Evolutionary conservation across 352 stramenopile species (phyloP), one percentile per base, ranked within the genome.

Genomic region (Globisporangium sylvaticum): DNA sequence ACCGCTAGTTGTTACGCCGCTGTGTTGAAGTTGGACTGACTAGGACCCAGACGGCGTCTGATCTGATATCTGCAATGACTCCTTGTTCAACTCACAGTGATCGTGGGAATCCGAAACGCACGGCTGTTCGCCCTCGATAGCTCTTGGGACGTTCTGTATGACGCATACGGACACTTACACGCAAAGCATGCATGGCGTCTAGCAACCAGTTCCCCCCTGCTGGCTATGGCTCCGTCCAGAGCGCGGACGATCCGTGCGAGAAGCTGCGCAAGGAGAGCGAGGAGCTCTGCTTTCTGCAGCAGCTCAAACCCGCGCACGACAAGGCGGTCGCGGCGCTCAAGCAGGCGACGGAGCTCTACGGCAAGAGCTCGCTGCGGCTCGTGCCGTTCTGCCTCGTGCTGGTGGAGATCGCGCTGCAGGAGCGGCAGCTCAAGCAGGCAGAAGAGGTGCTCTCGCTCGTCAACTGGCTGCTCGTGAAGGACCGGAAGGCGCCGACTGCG

Each of bases 401-500:
- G n/a, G 76, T 84, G 8, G 78, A 91, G 22, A 83, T 92, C 29
- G 74, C 76, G 8, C 71, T 92, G 44, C 70, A 81, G 61, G 75
- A 90, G 56, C 74, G 76, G 5, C 78, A 90, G 46, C 70, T 91
- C 48, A 87, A 86, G 54, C 78, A 82, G 64, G 79, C 81, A 1
- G 83, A 92, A 56, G 80, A 91, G 52, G 65, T 89, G 24, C 73
- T 92, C 2, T 85, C 81, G 3, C 75, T 90, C 15, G 73, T 90
- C 60, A 90, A 90, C 73, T 92, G 82, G 82, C 75, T 89, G 48
- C 59, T 91, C 32, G 78, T 92, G 44, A 89, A 90, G 65, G 77
- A 86, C 58, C 74, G 69, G 20, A 79, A 83, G 25, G 42, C 48
- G 15, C 37, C 37, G 10, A 44, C 37, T 15, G n/a, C 24, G 56